Evolutionary conservation across 352 stramenopile genomes (phyloP), one percentile per base, ranked within the genome.

Genomic region (Phytophthora macrochlamydospora): DNA sequence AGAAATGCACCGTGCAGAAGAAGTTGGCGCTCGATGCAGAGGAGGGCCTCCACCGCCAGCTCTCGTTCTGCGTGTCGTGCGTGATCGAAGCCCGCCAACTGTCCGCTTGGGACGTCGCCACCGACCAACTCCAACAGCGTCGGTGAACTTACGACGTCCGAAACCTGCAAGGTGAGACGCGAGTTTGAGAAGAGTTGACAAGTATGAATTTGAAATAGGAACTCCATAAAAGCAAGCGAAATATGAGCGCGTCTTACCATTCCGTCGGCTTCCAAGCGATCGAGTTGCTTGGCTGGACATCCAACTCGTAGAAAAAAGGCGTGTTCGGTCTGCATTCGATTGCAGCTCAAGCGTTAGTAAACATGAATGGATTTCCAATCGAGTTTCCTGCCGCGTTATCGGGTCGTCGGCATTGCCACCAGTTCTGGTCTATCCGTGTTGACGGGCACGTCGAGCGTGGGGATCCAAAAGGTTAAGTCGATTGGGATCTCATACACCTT

Each of bases 1-100:
- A 70, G 51, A 87, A 83, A 51, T 87, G 78, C 69, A 78, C 53
- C 24, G 74, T 87, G 18, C 63, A 81, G 48, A 87, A 85, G 64
- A 87, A 76, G 24, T 35, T 83, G 59, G 62, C 78, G 11, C 49
- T 81, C 30, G 65, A 83, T 54, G 69, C 64, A 5, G 40, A 60
- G 9, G 65, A 75, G 44, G 70, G 79, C 12, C 42, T 81, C n/a
- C 65, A 76, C 31, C 69, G 74, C 45, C 56, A 67, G 42, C 50
- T 85, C 18, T 65, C 76, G 13, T 87, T 87, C 64, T 87, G 78
- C 32, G 48, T 85, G 13, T 70, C 71, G 48, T 86, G 78, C 14
- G 73, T 86, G 8, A 78, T 86, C 40, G 44, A 69, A 4, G 62
- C 69, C 38, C 71, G 73, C 11, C 71, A 83, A 43, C 30, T 75